These are phyloP conservation scores for Rhodotorula sp. DNA, from an alignment of 1,284 basidiomycete species.

Conservation along the genomic window DNA sequence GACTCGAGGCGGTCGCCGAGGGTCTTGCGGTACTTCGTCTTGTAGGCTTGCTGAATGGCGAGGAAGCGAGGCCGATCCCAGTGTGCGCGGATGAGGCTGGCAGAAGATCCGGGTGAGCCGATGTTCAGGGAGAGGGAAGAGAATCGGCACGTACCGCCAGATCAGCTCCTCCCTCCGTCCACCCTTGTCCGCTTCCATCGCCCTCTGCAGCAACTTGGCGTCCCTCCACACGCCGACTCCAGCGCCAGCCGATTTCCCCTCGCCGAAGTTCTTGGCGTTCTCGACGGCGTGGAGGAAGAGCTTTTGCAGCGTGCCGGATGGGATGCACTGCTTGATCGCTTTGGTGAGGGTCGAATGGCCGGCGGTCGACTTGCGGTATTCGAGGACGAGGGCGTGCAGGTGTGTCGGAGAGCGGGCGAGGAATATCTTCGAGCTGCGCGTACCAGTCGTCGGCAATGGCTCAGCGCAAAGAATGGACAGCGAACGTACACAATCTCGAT, in stretches of 20 bases:
- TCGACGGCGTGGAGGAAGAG: constrained; percentile 30
- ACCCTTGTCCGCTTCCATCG: constrained; percentile 12
- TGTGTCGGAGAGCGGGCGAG: constrained; percentile 35
- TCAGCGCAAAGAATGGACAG: background rate
- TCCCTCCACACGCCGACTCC: constrained; percentile 24
- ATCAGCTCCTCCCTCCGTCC: constrained; percentile 22
- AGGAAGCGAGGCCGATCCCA: constrained; percentile 35
- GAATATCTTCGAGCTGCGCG: constrained; percentile 26
- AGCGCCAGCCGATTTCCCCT: background rate
- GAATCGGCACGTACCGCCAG: constrained; percentile 20
- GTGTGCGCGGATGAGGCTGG: constrained; percentile 30
- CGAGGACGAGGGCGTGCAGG: constrained; percentile 18
- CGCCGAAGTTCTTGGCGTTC: constrained; percentile 21
- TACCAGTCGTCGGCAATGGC: too few species aligned
- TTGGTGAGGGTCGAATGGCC: constrained; percentile 28
- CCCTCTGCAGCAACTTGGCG: constrained; percentile 21
- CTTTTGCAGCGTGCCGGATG: constrained; percentile 12
- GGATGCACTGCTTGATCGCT: constrained; percentile 33
- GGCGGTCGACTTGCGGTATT: constrained; percentile 27
- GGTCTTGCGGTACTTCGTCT: constrained; percentile 19
- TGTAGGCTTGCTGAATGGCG: constrained; percentile 20
- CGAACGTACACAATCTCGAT: constrained; percentile 27
- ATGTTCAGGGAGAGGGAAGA: too few species aligned
- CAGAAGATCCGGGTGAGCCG: background rate
- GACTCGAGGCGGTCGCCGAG: constrained; percentile 10